A percentile compares a stretch with the other conserved stretches of the same genome.
phyloP scores from a whole-genome alignment of 345 rosid genomes.

The Balakata baccata region DNA sequence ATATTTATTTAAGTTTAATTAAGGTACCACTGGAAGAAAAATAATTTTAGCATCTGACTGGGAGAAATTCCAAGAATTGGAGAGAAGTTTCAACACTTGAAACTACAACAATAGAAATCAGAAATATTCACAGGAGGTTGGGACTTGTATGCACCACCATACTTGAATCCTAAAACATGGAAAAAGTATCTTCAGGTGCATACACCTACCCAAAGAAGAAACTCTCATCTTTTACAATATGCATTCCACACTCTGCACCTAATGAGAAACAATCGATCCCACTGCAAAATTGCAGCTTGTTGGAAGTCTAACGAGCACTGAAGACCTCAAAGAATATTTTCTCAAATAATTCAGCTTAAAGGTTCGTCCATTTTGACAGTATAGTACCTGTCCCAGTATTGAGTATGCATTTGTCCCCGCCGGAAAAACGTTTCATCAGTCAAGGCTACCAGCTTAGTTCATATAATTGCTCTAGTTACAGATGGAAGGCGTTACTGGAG shows the following conservation, averaged over 20 bases:
- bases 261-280: constrained; percentile 16
- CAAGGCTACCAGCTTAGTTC: too few species aligned
- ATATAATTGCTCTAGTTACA: background rate
- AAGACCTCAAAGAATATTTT: constrained; percentile 6
- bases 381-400: background rate
- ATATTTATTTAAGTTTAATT: too few species aligned
- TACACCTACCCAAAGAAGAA: background rate
- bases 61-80: background rate
- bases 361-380: too few species aligned
- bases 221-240: constrained; percentile 8
- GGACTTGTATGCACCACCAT: background rate
- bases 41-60: background rate
- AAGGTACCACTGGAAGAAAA: too few species aligned
- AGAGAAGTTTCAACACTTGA: background rate
- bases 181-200: background rate
- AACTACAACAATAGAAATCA: background rate
- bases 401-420: background rate
- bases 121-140: background rate
- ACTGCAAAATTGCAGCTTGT: constrained; percentile 19
- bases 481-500: background rate
- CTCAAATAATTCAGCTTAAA: background rate
- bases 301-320: constrained; percentile 14
- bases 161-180: background rate
- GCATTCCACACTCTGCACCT: constrained; percentile 11
- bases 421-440: background rate